Base-by-base conservation (phyloP, 2,329 filamentous ascomycete genomes). In the Pyrenochaeta sp. region DNA sequence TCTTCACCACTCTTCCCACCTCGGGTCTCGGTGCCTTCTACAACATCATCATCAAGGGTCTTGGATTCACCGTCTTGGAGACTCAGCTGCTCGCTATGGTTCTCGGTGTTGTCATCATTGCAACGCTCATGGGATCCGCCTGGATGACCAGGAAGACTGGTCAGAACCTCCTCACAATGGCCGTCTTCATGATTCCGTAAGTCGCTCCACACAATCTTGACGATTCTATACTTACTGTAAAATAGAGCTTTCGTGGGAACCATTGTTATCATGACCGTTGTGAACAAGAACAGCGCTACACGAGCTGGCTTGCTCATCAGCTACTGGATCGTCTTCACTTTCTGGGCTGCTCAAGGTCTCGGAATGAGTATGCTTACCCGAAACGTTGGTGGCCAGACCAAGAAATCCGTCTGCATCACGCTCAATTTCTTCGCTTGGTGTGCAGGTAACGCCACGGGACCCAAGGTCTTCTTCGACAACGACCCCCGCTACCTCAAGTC, bases 41-140 rank as follows among this genome's bases (percentile, higher is more conserved):
- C 48, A 88, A 88, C 58, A 88, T 92, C 63, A 88, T 93, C 64
- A 90, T 92, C 73, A 84, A 68, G n/a, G 72, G 82, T 49, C 87
- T 92, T 53, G 77, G 87, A 0, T 93, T 92, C 66, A 81, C 77
- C 0, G 77, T 79, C 0, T 78, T 91, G 6, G 77, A 92, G 72
- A 91, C 89, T 0, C 89, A 92, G 74, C 78, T 93, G 1, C 77
- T 93, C 20, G 84, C 88, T 33, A 91, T 92, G 87, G 89, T 91
- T 0, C 78, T 91, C 0, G 90, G 90, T 4, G 85, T 84, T 33
- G 90, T 90, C 61, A 91, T 92, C 63, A 90, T 92, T 56, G 78
- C 88, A 42, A 84, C 91, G 3, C 79, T 92, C 1, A 76, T 92
- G 21, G 78, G 78, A 0, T 90, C 88, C 0, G 83, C 86, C 0